Base-by-base conservation (phyloP, 163 green algal genomes). In the Scenedesmus sp. region DNA sequence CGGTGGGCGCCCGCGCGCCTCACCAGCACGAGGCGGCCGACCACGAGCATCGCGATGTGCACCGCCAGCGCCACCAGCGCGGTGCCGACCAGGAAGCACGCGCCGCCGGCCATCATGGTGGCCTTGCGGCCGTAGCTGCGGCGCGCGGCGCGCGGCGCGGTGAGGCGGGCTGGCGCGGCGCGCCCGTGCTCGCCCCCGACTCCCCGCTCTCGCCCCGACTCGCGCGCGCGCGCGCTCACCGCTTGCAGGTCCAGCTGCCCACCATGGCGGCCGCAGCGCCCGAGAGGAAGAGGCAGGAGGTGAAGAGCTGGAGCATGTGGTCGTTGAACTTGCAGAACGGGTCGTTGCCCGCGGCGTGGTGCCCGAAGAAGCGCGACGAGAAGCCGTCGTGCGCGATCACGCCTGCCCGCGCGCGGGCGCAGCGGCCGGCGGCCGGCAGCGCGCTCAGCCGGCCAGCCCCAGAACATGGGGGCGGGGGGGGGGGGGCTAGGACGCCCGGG, bases 1-100 rank as follows among this genome's bases (percentile, higher is more conserved):
- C n/a, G n/a, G n/a, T n/a, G n/a, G n/a, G n/a, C n/a, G n/a, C n/a
- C n/a, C n/a, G n/a, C n/a, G n/a, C n/a, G n/a, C n/a, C n/a, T n/a
- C n/a, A n/a, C n/a, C 26, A 93, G 81, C n/a, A 89, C 65, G 34
- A 93, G 53, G 53, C 90, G 88, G 24, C 90, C 90, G 7, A 91
- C 60, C 53, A 93, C 73, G n/a, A 94, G 85, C 88, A 92, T 89
- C 54, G 42, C 63, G 26, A 90, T 70, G 47, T 91, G 63, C 6
- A 86, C 60, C 18, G 89, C 89, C 7, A 54, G 83, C 17, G 81
- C 78, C 34, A 87, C 65, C 24, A 94, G 71, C 3, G n/a, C 86
- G 6, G 83, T 81, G 17, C 87, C 90, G 24, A 87, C 62, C 5
- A 89, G 51, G 70, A 94, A 93, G 58, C 65, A 70, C 34, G 77